phyloP scores from a whole-genome alignment of 495 filamentous ascomycete species.

The Aspergillus incahuasiensis region DNA sequence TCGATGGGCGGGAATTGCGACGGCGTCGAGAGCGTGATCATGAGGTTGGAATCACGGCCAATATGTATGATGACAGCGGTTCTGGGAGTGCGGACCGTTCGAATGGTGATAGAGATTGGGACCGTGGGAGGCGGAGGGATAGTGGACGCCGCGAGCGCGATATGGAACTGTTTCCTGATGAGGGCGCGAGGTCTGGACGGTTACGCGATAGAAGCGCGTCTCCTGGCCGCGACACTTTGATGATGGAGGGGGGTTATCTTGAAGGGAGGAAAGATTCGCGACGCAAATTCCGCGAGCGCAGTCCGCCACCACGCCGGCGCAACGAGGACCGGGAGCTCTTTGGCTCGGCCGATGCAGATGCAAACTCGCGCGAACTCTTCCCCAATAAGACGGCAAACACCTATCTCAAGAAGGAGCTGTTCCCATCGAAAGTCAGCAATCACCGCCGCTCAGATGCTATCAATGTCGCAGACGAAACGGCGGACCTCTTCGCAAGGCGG shows the following conservation, averaged over 20 bases:
- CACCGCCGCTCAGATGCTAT: slow-evolving; percentile 63
- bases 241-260: slow-evolving; percentile 53
- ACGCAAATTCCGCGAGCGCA: slow-evolving; percentile 41
- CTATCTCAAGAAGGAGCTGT: slow-evolving; percentile 60
- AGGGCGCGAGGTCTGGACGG: slow-evolving; percentile 32
- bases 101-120: slow-evolving; percentile 28
- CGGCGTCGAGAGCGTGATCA: slow-evolving; percentile 48
- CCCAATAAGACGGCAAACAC: slow-evolving; percentile 45
- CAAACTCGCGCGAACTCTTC: slow-evolving; percentile 40
- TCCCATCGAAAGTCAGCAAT: slow-evolving; percentile 58
- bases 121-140: slow-evolving; percentile 23
- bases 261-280: slow-evolving; percentile 32
- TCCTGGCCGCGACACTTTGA: slow-evolving; percentile 57
- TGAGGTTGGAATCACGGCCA: slow-evolving; percentile 58
- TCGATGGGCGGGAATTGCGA: slow-evolving; percentile 52
- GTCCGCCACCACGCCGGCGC: slow-evolving; percentile 26
- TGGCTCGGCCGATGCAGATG: slow-evolving; percentile 21
- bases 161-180: slow-evolving; percentile 51
- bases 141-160: slow-evolving; percentile 8
- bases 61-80: slow-evolving; percentile 68
- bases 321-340: slow-evolving; percentile 48
- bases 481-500: slow-evolving; percentile 50
- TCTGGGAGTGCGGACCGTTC: slow-evolving; percentile 24
- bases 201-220: slow-evolving; percentile 68
- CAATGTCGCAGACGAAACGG: slow-evolving; percentile 60